Base-by-base conservation (phyloP, 78 protist species). In the Emiliania huxleyi region DNA sequence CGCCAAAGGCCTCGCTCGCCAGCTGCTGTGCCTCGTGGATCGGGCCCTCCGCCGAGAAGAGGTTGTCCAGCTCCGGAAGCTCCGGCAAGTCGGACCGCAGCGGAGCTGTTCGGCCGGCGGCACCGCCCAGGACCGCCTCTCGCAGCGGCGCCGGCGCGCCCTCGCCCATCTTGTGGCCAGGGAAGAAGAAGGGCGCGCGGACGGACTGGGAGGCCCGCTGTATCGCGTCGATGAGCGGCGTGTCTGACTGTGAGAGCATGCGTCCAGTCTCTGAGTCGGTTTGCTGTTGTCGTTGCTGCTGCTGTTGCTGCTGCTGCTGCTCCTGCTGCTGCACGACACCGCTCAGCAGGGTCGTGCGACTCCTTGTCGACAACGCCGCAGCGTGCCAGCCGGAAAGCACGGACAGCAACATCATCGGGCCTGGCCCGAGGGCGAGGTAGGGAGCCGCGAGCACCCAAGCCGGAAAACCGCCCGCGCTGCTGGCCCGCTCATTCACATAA, bases 41-140 rank as follows among this genome's bases (percentile, higher is more conserved):
- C 29, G 56, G n/a, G 21, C 79, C 92, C 5, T 40, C 83, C 22
- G 84, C 38, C 48, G 52, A 48, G 55, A 44, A 43, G 3, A 90
- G 92, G 83, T 90, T 90, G 92, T 90, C 92, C 37, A 90, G 92
- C 29, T 42, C 81, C 23, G 46, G 52, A 4, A 90, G 79, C 55
- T 90, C 92, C 11, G 92, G 46, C 40, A 90, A 40, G 55, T 90
- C 92, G 56, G 29, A 29, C 15, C 49, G 75, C 21, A 69, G 21
- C n/a, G n/a, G n/a, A n/a, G n/a, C n/a, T n/a, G n/a, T n/a, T n/a
- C 29, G 29, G 38, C 69, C 0, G 0, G 19, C 22, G 48, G 5
- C 40, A 75, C 55, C 37, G 19, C 19, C 37, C 21, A n/a, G n/a
- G 33, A 44, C 26, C 0, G 18, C 11, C 38, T 3, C 29, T 29